Evolutionary conservation across 1,139 yeast species (phyloP), one percentile per base, ranked within the genome.

Genomic region (Blastobotrys elegans): DNA sequence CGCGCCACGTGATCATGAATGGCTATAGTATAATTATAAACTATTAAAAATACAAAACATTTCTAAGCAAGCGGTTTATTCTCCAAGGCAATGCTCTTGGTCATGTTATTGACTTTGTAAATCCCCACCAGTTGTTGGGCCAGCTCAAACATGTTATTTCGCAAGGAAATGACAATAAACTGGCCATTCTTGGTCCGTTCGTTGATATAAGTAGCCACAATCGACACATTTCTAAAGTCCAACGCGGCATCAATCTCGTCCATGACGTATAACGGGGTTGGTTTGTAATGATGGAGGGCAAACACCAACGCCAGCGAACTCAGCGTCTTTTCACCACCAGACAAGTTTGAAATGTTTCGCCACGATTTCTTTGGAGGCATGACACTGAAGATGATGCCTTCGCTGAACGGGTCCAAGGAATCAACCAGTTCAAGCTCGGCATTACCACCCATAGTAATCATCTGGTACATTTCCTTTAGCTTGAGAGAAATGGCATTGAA

Each of bases 331-430:
- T 94, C 99, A 55, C 99, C 99, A 53, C 99, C 99, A 1, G 97
- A 89, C 51, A 94, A 71, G 62, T 94, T 92, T 24, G 96, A 81
- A 48, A 94, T 94, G 60, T 92, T 92, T 63, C 86, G 84, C 98
- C 98, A 94, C 36, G 95, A 84, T 65, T 94, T 94, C 70, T 89
- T 92, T 0, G 99, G 99, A 1, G 99, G 99, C 98, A 94, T 94
- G 6, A 94, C 98, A 66, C 96, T 86, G 66, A 94, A 94, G 41
- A 89, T 71, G 41, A 94, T 90, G 30, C 99, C 99, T 67, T 94
- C 98, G 0, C 96, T 82, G 61, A 94, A 94, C n/a, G 98, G 98
- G 66, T 94, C 98, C 60, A 92, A 76, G 56, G 95, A 84, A 63
- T 94, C 98, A 18, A 90, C 97, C 46, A 92, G 75, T 63, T 94